These are phyloP conservation scores for Raddia distichophylla DNA, from an alignment of 176 grass and related monocot species.

Conservation along the genomic window DNA sequence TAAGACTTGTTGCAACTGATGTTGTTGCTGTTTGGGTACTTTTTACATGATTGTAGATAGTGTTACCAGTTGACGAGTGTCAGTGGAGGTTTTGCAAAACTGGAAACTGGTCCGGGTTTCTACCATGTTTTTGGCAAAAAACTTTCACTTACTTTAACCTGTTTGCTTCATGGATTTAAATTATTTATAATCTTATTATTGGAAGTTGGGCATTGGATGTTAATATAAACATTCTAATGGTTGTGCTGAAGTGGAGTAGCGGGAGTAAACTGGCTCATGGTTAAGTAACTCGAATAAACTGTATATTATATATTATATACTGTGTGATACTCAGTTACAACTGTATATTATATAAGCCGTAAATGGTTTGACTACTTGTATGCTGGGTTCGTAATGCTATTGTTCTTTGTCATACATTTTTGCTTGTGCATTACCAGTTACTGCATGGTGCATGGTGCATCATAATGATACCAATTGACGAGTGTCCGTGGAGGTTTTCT, in stretches of 20 bases:
- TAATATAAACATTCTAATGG: too few species aligned
- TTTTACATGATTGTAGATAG: conserved; percentile 12
- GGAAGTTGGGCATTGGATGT: too few species aligned
- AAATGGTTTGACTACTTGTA: background rate
- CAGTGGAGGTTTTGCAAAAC: background rate
- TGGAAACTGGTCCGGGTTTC: background rate
- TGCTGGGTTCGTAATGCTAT: background rate
- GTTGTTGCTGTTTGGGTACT: background rate
- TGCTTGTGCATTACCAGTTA: background rate
- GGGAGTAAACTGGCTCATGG: too few species aligned
- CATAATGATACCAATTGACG: background rate
- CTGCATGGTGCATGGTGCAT: background rate
- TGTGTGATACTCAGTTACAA: too few species aligned
- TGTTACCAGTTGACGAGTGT: background rate
- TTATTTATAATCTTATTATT: too few species aligned
- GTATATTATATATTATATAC: too few species aligned
- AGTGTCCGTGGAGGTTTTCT: background rate
- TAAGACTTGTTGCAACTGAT: background rate
- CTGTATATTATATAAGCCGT: too few species aligned
- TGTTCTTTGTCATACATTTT: background rate
- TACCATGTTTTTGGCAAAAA: background rate
- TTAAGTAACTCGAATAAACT: too few species aligned
- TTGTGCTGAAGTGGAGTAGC: too few species aligned
- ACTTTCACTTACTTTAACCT: background rate
- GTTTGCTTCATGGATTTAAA: too few species aligned